phyloP scores from a whole-genome alignment of 805 yeast genomes.

The Saccharomycopsis malanga region DNA sequence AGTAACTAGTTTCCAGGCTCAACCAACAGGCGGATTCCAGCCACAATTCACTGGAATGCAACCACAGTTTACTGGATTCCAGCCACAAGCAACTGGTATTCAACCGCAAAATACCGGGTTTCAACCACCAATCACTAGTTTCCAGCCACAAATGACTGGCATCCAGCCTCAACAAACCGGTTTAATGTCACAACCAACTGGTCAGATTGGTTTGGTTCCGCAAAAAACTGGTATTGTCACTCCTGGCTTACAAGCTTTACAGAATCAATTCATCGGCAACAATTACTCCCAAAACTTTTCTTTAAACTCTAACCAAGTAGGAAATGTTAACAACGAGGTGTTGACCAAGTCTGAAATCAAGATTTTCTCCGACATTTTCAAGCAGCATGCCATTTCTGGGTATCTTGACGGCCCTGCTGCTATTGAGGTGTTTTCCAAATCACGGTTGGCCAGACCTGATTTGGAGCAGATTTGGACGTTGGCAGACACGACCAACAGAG shows the following conservation, averaged over 20 bases:
- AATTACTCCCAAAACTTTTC: slow-evolving; percentile 25
- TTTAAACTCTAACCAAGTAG: slow-evolving; percentile 27
- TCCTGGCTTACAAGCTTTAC: slow-evolving; percentile 29
- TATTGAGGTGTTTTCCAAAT: slow-evolving; percentile 79
- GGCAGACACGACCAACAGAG: slow-evolving; percentile 75
- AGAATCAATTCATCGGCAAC: slow-evolving; percentile 26
- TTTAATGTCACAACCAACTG: slow-evolving; percentile 27
- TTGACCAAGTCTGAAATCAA: slow-evolving; percentile 44
- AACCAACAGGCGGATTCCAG: slow-evolving; percentile 32
- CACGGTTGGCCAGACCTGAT: slow-evolving; percentile 80
- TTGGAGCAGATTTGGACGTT: slow-evolving; percentile 88
- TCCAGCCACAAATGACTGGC: slow-evolving; percentile 51
- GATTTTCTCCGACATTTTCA: slow-evolving; percentile 77
- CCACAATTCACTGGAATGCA: slow-evolving; percentile 30
- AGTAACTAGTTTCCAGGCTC: slow-evolving; percentile 38
- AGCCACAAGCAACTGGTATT: slow-evolving; percentile 31
- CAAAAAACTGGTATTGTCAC: slow-evolving; percentile 67
- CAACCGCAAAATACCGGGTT: slow-evolving; percentile 31
- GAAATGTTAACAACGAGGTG: slow-evolving; percentile 61
- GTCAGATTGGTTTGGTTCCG: slow-evolving; percentile 38
- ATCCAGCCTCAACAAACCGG: slow-evolving; percentile 27
- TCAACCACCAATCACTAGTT: slow-evolving; percentile 34
- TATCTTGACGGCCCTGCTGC: slow-evolving; percentile 74
- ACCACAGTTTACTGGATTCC: slow-evolving; percentile 34
- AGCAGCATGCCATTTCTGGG: slow-evolving; percentile 44